Conservation (phyloP, 2,329 filamentous ascomycete genomes). For the Hansfordia pulvinata region DNA sequence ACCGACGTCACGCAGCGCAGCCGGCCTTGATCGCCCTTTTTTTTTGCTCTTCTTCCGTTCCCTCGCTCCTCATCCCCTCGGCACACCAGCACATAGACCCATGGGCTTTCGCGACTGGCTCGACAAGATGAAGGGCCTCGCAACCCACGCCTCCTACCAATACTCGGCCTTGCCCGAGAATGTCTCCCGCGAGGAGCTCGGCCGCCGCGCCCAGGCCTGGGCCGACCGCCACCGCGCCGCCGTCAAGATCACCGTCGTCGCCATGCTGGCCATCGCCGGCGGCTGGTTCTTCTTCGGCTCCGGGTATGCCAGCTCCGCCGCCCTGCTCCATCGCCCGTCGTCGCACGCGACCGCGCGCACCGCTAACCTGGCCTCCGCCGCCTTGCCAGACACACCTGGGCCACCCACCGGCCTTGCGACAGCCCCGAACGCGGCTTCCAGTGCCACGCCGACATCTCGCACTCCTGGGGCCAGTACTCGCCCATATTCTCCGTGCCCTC, state of each 20-base stretch:
- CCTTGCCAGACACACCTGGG: no score
- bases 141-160: conserved; percentile 5
- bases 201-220: conserved; percentile 6
- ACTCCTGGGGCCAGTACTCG: conserved; percentile 77
- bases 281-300: conserved; percentile 9
- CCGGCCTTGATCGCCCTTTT: no score
- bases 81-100: no score
- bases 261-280: conserved; percentile 8
- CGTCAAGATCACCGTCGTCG: conserved; percentile 8
- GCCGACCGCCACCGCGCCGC: conserved; percentile 7
- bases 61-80: no score
- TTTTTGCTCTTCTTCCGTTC: no score
- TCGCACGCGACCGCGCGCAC: no score
- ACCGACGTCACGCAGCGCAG: no score
- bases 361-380: background rate
- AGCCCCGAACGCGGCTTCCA: conserved; percentile 42
- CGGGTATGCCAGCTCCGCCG: conserved; percentile 14
- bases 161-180: conserved; percentile 12
- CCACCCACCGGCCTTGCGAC: conserved; percentile 35
- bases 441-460: conserved; percentile 47
- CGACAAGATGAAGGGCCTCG: conserved; percentile 7
- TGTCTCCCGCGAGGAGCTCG: conserved; percentile 5
- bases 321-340: conserved; percentile 2
- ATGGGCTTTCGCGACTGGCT: conserved; percentile 12
- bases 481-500: conserved; percentile 70